Evolutionary conservation across 805 yeast species (phyloP).

Genomic region (Ascoidea tarda): DNA sequence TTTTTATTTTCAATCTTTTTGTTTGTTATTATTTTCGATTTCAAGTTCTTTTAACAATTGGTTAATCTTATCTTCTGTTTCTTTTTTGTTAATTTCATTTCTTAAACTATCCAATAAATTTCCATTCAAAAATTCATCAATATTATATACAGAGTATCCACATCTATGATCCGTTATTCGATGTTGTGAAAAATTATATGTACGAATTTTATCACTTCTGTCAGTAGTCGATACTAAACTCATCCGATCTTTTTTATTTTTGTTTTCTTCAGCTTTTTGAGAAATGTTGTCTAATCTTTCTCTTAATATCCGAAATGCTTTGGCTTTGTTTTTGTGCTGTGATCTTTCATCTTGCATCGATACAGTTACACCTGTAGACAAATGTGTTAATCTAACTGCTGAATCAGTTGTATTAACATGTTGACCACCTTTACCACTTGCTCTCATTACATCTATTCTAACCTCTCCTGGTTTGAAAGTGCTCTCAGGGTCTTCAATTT

Average conservation of each 20-base stretch:
- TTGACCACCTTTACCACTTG: conserved; percentile 96
- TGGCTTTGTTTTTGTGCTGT: conserved; percentile 87
- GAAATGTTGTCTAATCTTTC: conserved; percentile 79
- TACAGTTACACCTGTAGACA: conserved; percentile 82
- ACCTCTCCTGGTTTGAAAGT: conserved; percentile 78
- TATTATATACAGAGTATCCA: conserved; percentile 63
- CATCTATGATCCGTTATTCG: conserved; percentile 92
- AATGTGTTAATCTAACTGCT: conserved; percentile 85
- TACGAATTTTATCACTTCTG: conserved; percentile 83
- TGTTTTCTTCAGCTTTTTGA: conserved; percentile 44
- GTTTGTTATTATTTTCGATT: background rate
- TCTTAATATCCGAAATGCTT: conserved; percentile 71
- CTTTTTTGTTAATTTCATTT: conserved; percentile 33
- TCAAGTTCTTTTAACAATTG: conserved; percentile 16
- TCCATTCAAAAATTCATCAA: conserved; percentile 54
- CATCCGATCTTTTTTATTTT: conserved; percentile 52
- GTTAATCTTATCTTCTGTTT: conserved; percentile 30
- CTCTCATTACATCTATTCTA: conserved; percentile 91
- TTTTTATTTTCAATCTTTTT: too few relatives aligned
- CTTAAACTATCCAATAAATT: conserved; percentile 39
- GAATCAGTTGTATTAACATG: conserved; percentile 97
- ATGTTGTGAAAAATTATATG: conserved; percentile 88
- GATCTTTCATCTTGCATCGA: conserved; percentile 91
- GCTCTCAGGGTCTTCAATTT: conserved; percentile 42
- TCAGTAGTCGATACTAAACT: conserved; percentile 84